Evolutionary conservation across 768 basidiomycete species (phyloP), one percentile per base, ranked within the genome.

Genomic region (Clavaria fumosa): DNA sequence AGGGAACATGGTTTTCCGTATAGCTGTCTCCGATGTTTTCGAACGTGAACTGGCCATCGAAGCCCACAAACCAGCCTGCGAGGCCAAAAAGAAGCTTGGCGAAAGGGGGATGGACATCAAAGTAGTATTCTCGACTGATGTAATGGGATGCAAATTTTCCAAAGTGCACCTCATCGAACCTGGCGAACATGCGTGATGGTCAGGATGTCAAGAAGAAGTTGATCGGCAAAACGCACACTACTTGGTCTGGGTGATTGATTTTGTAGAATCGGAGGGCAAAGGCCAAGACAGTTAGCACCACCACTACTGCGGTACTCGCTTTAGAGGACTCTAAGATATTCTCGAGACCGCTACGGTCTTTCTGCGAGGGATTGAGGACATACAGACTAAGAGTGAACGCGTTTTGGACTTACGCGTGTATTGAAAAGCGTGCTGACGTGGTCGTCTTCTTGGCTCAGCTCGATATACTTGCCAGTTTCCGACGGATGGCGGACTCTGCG

Each of bases 111-210:
- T 99, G 95, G 5, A 99, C 93, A 54, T 99, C 95, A 64, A 99
- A 99, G 61, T 97, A 97, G 63, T 96, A 99, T 58, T 95, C 75
- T 45, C 93, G 71, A 32, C 63, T 63, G 53, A 97, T 77, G 58
- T 99, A 99, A 59, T 89, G 84, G 4, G 85, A 75, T 9, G 95
- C 91, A 54, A 99, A 99, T 58, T 96, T 95, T 44, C 93, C 93
- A 53, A 97, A 97, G 53, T 97, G 93, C 9, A 96, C 93, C 60
- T 97, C 91, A 54, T 96, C 91, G 53, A 96, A 96, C 34, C 88
- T 91, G 47, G 23, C 31, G 35, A 36, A 22, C 18, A 34, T 3
- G 17, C 26, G 5, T 34, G 31, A 22, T 30, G 36, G 23, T 31
- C 45, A 33, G 26, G 12, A 23, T 41, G 23, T 34, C 30, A n/a